Evolutionary conservation across 2,329 filamentous ascomycete genomes (phyloP).

Genomic region (Pseudocercospora cruenta): DNA sequence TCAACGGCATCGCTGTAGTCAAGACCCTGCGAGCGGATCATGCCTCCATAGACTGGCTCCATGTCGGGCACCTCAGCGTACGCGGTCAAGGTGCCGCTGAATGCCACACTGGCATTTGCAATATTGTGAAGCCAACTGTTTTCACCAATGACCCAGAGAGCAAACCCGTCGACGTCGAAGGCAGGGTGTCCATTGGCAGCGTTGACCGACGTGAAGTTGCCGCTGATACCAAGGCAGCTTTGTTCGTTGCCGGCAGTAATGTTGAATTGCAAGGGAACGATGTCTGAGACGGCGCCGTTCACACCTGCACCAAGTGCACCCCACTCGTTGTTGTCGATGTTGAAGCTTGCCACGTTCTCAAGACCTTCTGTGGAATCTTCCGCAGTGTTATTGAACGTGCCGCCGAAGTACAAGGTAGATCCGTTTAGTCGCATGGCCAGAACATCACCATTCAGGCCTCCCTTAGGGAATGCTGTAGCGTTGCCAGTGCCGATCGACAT

Average conservation of each 20-base stretch:
- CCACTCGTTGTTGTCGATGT: conserved; percentile 72
- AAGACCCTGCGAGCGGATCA: conserved; percentile 74
- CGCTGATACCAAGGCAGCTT: conserved; percentile 76
- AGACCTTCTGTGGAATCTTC: conserved; percentile 66
- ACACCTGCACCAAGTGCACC: conserved; percentile 80
- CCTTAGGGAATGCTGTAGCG: conserved; percentile 64
- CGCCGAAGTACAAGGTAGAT: conserved; percentile 75
- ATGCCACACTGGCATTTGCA: conserved; percentile 61
- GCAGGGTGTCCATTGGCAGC: conserved; percentile 67
- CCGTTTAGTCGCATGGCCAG: conserved; percentile 69
- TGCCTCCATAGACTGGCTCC: conserved; percentile 76
- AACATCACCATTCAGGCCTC: conserved; percentile 82
- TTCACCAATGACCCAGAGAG: conserved; percentile 85
- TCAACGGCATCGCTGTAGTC: conserved; percentile 73
- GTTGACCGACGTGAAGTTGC: conserved; percentile 74
- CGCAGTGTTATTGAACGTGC: conserved; percentile 77
- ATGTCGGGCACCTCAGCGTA: conserved; percentile 67
- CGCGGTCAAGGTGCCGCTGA: conserved; percentile 74
- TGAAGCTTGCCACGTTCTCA: conserved; percentile 76
- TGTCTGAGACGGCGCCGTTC: conserved; percentile 72
- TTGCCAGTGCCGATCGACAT: conserved; percentile 68
- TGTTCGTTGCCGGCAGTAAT: conserved; percentile 70
- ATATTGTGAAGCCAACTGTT: conserved; percentile 88
- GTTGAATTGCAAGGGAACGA: conserved; percentile 80
- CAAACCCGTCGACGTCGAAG: conserved; percentile 72